A percentile compares a stretch with the other conserved stretches of the same genome.
Evolutionary conservation across 305 asterid genomes (phyloP).

Genomic region (Fraxinus ornus): DNA sequence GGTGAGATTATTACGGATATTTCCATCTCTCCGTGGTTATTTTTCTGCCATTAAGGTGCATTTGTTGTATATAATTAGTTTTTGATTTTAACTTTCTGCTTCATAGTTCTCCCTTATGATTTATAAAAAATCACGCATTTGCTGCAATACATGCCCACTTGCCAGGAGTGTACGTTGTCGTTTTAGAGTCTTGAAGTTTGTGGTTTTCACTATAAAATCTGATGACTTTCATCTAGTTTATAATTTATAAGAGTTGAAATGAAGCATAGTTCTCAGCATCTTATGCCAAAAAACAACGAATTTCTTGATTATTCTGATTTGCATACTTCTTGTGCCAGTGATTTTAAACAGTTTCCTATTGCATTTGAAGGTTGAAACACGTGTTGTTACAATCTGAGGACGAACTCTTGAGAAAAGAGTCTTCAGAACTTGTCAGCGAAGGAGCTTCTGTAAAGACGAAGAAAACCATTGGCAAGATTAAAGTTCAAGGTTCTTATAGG

Average conservation of each 20-base stretch:
- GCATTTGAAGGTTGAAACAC: slow-evolving; percentile 56
- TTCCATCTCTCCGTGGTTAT: slow-evolving; percentile 2
- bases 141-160: background rate
- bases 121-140: background rate
- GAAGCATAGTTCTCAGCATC: background rate
- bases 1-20: slow-evolving; percentile 41
- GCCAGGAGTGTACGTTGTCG: background rate
- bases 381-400: slow-evolving; percentile 83
- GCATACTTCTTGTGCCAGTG: background rate
- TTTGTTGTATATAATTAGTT: background rate
- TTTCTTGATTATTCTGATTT: slow-evolving; percentile 4
- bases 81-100: background rate
- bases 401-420: slow-evolving; percentile 63
- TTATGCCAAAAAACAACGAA: background rate
- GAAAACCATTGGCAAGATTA: slow-evolving; percentile 82
- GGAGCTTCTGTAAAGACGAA: slow-evolving; percentile 74
- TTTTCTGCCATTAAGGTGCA: background rate
- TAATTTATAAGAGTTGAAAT: background rate
- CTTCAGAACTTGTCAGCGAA: slow-evolving; percentile 73
- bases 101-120: background rate
- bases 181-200: background rate
- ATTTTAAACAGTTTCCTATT: background rate
- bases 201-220: background rate
- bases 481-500: slow-evolving; percentile 66
- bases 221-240: background rate